These are phyloP conservation scores for Fusarium albosuccineum DNA, from an alignment of 2,329 filamentous ascomycete genomes.

Conservation along the genomic window DNA sequence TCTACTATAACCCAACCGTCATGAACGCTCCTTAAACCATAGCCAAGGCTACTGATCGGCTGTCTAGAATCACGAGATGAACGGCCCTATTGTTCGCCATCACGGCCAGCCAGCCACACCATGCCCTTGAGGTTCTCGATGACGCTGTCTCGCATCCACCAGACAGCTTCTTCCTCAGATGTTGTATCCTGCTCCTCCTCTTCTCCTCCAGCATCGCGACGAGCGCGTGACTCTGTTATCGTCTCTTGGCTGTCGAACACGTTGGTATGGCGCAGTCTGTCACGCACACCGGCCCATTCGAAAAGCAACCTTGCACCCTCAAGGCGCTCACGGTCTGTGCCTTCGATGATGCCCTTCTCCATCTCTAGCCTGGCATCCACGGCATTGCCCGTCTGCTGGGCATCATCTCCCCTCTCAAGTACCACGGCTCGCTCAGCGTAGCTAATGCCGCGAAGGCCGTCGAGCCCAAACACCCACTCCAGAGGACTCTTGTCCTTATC, in stretches of 20 bases:
- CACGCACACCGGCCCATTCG: slow-evolving; percentile 66
- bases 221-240: slow-evolving; percentile 45
- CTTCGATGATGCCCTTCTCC: slow-evolving; percentile 60
- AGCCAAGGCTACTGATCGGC: background rate
- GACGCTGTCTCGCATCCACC: slow-evolving; percentile 69
- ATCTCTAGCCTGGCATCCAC: slow-evolving; percentile 82
- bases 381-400: slow-evolving; percentile 61
- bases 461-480: slow-evolving; percentile 80
- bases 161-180: slow-evolving; percentile 52
- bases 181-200: slow-evolving; percentile 38
- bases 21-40: background rate
- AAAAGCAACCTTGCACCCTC: slow-evolving; percentile 66
- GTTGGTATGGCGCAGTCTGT: slow-evolving; percentile 46
- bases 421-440: slow-evolving; percentile 76
- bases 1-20: background rate
- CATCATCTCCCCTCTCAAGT: slow-evolving; percentile 65
- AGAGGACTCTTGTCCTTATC: slow-evolving; percentile 62
- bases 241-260: slow-evolving; percentile 53
- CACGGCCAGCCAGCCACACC: slow-evolving; percentile 64
- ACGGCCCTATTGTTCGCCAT: slow-evolving; percentile 46
- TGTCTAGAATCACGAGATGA: background rate
- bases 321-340: slow-evolving; percentile 57
- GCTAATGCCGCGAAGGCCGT: slow-evolving; percentile 66
- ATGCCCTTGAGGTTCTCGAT: slow-evolving; percentile 68
- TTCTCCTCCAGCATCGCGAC: slow-evolving; percentile 28